These are phyloP conservation scores for Pseudoperonospora humuli DNA, from an alignment of 352 stramenopile species.

Conservation along the genomic window DNA sequence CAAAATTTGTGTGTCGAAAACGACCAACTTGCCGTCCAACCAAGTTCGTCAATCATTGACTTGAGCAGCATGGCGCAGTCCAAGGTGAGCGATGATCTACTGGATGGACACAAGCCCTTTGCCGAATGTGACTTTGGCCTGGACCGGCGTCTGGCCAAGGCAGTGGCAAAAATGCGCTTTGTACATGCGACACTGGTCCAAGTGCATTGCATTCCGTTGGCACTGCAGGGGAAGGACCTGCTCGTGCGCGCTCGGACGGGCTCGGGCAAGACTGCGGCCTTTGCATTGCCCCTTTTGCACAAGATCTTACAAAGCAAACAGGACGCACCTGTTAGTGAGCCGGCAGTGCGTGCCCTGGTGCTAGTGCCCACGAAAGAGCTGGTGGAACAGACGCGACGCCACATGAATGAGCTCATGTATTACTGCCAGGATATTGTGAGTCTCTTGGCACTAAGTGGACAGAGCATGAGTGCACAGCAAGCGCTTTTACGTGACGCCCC, in stretches of 20 bases:
- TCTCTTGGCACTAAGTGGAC: slow-evolving; percentile 84
- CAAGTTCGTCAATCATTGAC: slow-evolving; percentile 6
- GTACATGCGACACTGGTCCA: slow-evolving; percentile 93
- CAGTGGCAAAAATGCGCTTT: slow-evolving; percentile 89
- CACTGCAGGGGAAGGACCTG: slow-evolving; percentile 90
- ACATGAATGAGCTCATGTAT: slow-evolving; percentile 92
- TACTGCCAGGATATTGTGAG: slow-evolving; percentile 94
- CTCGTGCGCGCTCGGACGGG: slow-evolving; percentile 89
- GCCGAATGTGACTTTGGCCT: slow-evolving; percentile 82
- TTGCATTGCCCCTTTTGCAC: slow-evolving; percentile 87
- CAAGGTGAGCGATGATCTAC: slow-evolving; percentile 61
- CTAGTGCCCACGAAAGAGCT: slow-evolving; percentile 97
- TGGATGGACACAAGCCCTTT: slow-evolving; percentile 78
- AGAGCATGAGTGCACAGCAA: slow-evolving; percentile 87
- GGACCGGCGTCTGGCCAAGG: slow-evolving; percentile 89
- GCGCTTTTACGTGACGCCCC: slow-evolving; percentile 78
- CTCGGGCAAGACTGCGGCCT: slow-evolving; percentile 93
- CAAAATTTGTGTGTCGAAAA: not conserved
- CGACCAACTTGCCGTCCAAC: slow-evolving; percentile 15
- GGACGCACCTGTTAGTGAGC: slow-evolving; percentile 31
- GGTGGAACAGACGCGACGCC: slow-evolving; percentile 90
- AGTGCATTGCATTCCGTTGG: slow-evolving; percentile 90
- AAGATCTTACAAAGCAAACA: slow-evolving; percentile 87
- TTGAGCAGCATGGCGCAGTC: slow-evolving; percentile 13
- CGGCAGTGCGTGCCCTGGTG: slow-evolving; percentile 83